These are phyloP conservation scores for Aspergillus niger DNA, from an alignment of 2,329 filamentous ascomycete genomes.

Conservation along the genomic window DNA sequence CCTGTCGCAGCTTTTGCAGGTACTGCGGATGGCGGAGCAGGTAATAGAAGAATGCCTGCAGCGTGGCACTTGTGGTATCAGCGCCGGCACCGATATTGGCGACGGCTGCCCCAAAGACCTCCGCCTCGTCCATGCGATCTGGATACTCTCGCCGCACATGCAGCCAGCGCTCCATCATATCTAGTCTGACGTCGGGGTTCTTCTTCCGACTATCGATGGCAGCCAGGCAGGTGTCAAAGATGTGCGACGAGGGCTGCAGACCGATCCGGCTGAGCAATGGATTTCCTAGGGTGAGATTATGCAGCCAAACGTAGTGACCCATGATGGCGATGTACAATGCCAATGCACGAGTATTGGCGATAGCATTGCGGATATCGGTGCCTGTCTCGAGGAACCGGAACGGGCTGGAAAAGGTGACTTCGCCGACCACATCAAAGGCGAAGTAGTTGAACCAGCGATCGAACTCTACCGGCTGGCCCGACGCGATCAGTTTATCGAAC, in stretches of 20 bases:
- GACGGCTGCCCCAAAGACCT: constrained; percentile 38
- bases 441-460: constrained; percentile 46
- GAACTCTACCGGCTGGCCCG: constrained; percentile 36
- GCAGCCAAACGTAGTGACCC: constrained; percentile 39
- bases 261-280: constrained; percentile 40
- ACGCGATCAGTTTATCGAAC: constrained; percentile 29
- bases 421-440: constrained; percentile 41
- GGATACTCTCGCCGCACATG: constrained; percentile 34
- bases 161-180: constrained; percentile 44
- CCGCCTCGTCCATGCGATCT: constrained; percentile 36
- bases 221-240: constrained; percentile 40
- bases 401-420: constrained; percentile 39
- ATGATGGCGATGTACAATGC: constrained; percentile 36
- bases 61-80: constrained; percentile 41
- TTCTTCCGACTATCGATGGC: constrained; percentile 36
- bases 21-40: constrained; percentile 31
- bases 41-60: constrained; percentile 41
- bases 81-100: constrained; percentile 42
- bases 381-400: constrained; percentile 39
- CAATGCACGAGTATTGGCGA: constrained; percentile 36
- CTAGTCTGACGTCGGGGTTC: constrained; percentile 35
- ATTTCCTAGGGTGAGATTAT: constrained; percentile 41
- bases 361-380: constrained; percentile 39
- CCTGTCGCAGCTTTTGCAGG: constrained; percentile 19
- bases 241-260: constrained; percentile 39